These are phyloP conservation scores for Pterocarpus santalinus DNA, from an alignment of 306 rosid genomes.

Conservation along the genomic window DNA sequence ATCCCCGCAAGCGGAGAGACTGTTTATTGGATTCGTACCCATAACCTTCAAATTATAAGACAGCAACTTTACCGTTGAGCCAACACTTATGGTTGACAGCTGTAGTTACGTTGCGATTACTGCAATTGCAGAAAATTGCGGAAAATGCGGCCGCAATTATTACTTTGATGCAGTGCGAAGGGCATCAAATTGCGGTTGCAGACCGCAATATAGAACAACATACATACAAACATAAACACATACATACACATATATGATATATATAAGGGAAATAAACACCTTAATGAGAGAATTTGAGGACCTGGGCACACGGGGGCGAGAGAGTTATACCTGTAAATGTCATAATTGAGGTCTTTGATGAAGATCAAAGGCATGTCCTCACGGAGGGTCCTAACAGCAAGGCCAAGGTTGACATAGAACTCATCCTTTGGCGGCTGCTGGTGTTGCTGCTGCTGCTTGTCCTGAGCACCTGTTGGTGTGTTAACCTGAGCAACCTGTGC, in stretches of 20 bases:
- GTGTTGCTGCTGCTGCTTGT: slow-evolving; percentile 57
- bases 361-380: slow-evolving; percentile 86
- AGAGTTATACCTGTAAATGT: slow-evolving; percentile 76
- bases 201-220: no score
- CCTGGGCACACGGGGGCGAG: slow-evolving; percentile 20
- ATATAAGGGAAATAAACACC: background rate
- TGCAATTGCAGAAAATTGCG: no score
- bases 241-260: no score
- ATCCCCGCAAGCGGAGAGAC: no score
- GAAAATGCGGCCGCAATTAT: no score
- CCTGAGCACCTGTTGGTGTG: slow-evolving; percentile 58
- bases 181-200: no score
- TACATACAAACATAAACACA: background rate
- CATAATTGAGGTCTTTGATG: slow-evolving; percentile 85
- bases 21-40: no score
- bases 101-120: no score
- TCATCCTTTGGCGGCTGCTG: slow-evolving; percentile 65
- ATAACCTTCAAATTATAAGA: no score
- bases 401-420: slow-evolving; percentile 88
- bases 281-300: background rate
- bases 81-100: no score
- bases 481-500: slow-evolving; percentile 65
- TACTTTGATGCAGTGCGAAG: no score
- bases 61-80: no score
- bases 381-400: slow-evolving; percentile 89